Conservation (phyloP, 768 basidiomycete species). For the Termitomyces eurrhizus region DNA sequence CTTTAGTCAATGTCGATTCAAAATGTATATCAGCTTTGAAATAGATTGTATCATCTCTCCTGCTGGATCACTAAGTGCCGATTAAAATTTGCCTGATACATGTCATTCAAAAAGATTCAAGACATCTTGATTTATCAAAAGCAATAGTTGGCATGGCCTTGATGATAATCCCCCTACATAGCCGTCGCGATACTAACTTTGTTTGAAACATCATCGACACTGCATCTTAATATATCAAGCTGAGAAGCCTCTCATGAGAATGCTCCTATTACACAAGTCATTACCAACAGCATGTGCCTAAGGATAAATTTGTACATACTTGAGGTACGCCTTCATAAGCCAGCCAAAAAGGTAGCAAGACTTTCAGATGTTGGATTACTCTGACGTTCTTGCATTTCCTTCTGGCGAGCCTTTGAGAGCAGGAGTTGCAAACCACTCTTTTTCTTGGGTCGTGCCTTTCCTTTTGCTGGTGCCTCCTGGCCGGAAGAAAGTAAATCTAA, state of each 20-base stretch:
- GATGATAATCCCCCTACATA: constrained; percentile 46
- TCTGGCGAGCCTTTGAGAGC: constrained; percentile 56
- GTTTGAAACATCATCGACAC: constrained; percentile 56
- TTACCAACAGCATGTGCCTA: background rate
- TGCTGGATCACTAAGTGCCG: too few relatives aligned
- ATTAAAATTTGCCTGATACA: too few relatives aligned
- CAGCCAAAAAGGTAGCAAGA: constrained; percentile 53
- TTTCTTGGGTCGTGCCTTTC: constrained; percentile 46
- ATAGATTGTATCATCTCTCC: too few relatives aligned
- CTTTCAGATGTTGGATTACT: constrained; percentile 27
- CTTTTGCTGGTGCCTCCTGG: constrained; percentile 7
- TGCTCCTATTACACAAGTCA: background rate
- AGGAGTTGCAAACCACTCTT: constrained; percentile 58
- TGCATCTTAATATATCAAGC: background rate
- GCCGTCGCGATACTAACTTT: constrained; percentile 54
- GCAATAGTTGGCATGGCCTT: constrained; percentile 26
- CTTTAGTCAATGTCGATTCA: too few relatives aligned
- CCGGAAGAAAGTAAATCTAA: background rate
- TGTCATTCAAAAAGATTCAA: too few relatives aligned
- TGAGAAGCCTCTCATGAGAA: background rate
- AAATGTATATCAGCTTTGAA: too few relatives aligned
- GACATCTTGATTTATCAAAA: too few relatives aligned
- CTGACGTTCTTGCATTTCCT: constrained; percentile 37
- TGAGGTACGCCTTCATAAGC: constrained; percentile 22
- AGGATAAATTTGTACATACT: background rate